These are phyloP conservation scores for Barbarea vulgaris DNA, from an alignment of 345 rosid genomes.

Conservation along the genomic window DNA sequence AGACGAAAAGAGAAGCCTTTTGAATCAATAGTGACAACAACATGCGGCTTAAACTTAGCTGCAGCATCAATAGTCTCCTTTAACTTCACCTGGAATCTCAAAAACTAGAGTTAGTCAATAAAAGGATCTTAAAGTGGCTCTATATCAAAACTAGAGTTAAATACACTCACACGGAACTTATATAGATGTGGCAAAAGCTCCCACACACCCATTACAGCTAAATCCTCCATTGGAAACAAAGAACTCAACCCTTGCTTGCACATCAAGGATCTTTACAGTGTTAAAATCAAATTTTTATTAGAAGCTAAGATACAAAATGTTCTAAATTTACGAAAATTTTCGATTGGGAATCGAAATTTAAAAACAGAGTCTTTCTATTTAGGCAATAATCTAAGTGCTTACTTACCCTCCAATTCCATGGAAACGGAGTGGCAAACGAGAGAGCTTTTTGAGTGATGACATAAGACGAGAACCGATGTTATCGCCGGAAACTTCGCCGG, in stretches of 20 bases:
- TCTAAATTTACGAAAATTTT: not conserved
- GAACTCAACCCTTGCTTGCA: slow-evolving; percentile 67
- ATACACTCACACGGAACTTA: slow-evolving; percentile 70
- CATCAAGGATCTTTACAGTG: slow-evolving; percentile 64
- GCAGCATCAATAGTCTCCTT: slow-evolving; percentile 76
- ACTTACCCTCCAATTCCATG: slow-evolving; percentile 99
- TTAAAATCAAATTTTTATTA: not conserved
- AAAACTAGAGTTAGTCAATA: not conserved
- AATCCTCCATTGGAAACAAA: slow-evolving; percentile 85
- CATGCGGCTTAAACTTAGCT: slow-evolving; percentile 72
- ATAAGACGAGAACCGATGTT: slow-evolving; percentile 85
- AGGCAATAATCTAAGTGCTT: slow-evolving; percentile 12
- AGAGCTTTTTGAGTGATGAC: slow-evolving; percentile 68
- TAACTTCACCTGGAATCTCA: slow-evolving; percentile 57
- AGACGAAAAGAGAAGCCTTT: slow-evolving; percentile 93
- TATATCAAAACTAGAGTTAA: not conserved
- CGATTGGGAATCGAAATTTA: not conserved
- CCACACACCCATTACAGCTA: slow-evolving; percentile 93
- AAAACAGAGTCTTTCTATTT: not conserved
- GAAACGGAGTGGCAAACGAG: slow-evolving; percentile 69
- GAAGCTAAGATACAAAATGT: slow-evolving; percentile 4
- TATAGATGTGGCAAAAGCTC: slow-evolving; percentile 81
- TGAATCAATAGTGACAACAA: slow-evolving; percentile 85
- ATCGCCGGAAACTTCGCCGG: slow-evolving; percentile 97
- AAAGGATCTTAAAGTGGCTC: not conserved